Evolutionary conservation across 495 filamentous ascomycete species (phyloP).

Genomic region (Friedmanniomyces endolithicus): DNA sequence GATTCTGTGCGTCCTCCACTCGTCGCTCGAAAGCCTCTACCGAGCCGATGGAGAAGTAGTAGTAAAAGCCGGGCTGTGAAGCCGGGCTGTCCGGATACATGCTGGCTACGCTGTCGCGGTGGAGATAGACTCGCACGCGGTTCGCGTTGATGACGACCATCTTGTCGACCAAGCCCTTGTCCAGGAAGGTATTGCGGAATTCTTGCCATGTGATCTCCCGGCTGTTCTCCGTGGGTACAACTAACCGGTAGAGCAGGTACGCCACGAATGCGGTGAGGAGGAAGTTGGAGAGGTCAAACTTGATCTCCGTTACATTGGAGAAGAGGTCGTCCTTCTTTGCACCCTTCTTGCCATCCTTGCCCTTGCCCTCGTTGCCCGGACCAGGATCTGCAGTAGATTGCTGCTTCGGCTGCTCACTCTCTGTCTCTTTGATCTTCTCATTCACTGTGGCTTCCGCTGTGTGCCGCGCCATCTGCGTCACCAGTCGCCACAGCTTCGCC

Average conservation of each 20-base stretch:
- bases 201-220: slow-evolving; percentile 97
- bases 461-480: slow-evolving; percentile 31
- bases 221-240: slow-evolving; percentile 52
- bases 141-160: slow-evolving; percentile 64
- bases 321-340: slow-evolving; percentile 25
- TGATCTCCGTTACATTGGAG: slow-evolving; percentile 36
- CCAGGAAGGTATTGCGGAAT: slow-evolving; percentile 78
- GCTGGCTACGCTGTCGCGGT: slow-evolving; percentile 62
- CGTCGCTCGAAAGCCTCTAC: slow-evolving; percentile 82
- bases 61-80: slow-evolving; percentile 56
- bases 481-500: slow-evolving; percentile 39
- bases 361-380: slow-evolving; percentile 18
- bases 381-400: slow-evolving; percentile 30
- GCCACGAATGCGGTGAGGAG: slow-evolving; percentile 45
- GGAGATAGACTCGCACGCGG: slow-evolving; percentile 68
- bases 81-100: slow-evolving; percentile 76
- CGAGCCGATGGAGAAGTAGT: slow-evolving; percentile 92
- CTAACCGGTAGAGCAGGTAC: slow-evolving; percentile 48
- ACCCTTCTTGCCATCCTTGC: slow-evolving; percentile 28
- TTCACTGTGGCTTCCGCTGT: slow-evolving; percentile 26
- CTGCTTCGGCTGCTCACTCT: slow-evolving; percentile 25
- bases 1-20: slow-evolving; percentile 74
- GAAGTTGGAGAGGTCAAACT: slow-evolving; percentile 45
- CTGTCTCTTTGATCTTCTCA: slow-evolving; percentile 6
- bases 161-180: slow-evolving; percentile 91